Conservation (phyloP, 768 basidiomycete genomes). For the Mycena filopes region DNA sequence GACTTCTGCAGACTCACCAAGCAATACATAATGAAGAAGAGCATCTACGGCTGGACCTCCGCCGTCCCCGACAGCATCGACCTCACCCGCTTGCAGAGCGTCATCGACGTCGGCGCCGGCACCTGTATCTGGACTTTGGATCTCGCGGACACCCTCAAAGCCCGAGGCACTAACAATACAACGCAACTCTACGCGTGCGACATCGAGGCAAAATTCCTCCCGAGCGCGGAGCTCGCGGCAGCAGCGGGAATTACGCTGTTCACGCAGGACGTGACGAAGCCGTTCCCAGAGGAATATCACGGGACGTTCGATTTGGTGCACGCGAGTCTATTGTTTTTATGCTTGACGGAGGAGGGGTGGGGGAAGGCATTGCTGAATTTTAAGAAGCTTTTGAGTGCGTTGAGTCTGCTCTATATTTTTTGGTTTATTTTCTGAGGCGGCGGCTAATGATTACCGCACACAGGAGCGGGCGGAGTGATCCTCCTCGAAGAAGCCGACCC, state of each 20-base stretch:
- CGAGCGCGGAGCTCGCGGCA: background rate
- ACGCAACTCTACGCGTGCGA: background rate
- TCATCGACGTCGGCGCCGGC: slow-evolving; percentile 1
- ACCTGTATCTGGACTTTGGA: background rate
- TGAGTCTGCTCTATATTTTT: background rate
- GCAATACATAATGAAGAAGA: slow-evolving; percentile 2
- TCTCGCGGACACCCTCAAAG: background rate
- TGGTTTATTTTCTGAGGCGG: background rate
- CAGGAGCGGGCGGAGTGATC: background rate
- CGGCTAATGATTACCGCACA: background rate
- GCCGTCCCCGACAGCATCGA: background rate
- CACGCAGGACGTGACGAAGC: background rate
- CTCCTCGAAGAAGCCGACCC: background rate
- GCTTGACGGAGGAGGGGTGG: background rate
- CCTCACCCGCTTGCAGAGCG: background rate
- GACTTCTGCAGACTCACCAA: background rate
- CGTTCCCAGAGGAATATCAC: background rate
- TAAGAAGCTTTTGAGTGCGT: background rate
- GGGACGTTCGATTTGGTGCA: background rate
- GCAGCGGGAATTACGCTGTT: background rate
- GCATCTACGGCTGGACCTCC: background rate
- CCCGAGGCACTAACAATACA: background rate
- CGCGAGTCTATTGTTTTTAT: background rate
- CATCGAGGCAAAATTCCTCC: background rate
- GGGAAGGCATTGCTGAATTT: background rate